phyloP scores from a whole-genome alignment of 129 eudicot genomes.

The Centella asiatica region DNA sequence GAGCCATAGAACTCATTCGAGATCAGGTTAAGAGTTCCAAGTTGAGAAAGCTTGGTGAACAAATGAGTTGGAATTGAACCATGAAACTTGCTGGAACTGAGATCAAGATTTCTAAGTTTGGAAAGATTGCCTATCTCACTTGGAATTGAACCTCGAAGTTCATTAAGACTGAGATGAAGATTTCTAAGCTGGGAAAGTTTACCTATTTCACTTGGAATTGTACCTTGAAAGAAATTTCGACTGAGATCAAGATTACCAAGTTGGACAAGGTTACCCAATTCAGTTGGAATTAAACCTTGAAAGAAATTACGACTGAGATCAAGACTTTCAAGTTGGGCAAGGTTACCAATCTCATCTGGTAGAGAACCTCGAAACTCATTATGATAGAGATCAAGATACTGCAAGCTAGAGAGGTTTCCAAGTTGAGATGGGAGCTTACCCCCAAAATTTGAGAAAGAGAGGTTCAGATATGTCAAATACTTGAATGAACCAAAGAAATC shows the following conservation, averaged over 20 bases:
- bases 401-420: background rate
- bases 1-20: background rate
- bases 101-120: background rate
- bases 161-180: too few relatives aligned
- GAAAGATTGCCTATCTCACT: background rate
- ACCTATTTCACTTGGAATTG: background rate
- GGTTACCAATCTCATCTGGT: background rate
- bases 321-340: constrained; percentile 10
- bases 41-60: background rate
- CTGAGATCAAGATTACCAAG: background rate
- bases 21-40: background rate
- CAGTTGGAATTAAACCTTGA: background rate
- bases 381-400: background rate
- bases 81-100: too few relatives aligned
- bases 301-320: constrained; percentile 6
- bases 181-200: background rate
- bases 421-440: background rate
- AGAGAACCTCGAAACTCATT: background rate
- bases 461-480: constrained; percentile 1
- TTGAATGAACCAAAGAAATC: background rate
- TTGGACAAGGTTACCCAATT: background rate
- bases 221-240: background rate
- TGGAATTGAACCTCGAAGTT: background rate
- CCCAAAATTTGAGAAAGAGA: background rate
- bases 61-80: too few relatives aligned